A percentile compares a stretch with the other conserved stretches of the same genome.
Conservation (phyloP, 306 rosid species). For the Abrus pulchellus region DNA sequence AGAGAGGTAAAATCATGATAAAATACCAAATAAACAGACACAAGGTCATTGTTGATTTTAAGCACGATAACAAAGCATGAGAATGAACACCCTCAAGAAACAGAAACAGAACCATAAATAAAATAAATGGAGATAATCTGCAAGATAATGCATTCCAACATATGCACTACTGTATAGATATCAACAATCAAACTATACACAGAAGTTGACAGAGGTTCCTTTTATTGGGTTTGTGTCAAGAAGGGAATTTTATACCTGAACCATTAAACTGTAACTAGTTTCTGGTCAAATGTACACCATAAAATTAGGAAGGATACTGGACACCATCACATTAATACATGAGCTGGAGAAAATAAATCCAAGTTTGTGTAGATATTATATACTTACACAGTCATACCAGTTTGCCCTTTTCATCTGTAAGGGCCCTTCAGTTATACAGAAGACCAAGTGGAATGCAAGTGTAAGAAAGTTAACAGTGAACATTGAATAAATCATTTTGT, state of each 20-base stretch:
- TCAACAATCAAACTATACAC: constrained; percentile 8
- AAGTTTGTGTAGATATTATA: constrained; percentile 36
- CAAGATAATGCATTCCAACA: constrained; percentile 22
- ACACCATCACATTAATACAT: constrained; percentile 27
- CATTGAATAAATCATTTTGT: background rate
- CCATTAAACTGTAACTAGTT: constrained; percentile 43
- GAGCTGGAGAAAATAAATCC: constrained; percentile 43
- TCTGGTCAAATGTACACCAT: constrained; percentile 49
- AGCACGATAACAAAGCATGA: constrained; percentile 13
- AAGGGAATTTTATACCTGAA: constrained; percentile 49
- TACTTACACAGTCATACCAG: constrained; percentile 58
- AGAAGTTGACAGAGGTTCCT: background rate
- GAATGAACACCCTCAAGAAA: constrained; percentile 8
- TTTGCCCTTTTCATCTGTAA: constrained; percentile 51
- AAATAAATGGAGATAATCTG: background rate
- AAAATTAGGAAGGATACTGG: constrained; percentile 33
- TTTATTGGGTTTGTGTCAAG: constrained; percentile 6
- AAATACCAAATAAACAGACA: constrained; percentile 41
- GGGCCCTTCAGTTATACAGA: constrained; percentile 55
- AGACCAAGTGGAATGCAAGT: constrained; percentile 50
- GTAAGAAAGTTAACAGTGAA: constrained; percentile 29
- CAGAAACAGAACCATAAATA: constrained; percentile 19
- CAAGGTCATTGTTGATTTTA: constrained; percentile 26
- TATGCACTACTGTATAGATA: background rate
- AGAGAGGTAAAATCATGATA: constrained; percentile 56